Conservation (phyloP, 306 rosid species). For the Vigna hirtella region DNA sequence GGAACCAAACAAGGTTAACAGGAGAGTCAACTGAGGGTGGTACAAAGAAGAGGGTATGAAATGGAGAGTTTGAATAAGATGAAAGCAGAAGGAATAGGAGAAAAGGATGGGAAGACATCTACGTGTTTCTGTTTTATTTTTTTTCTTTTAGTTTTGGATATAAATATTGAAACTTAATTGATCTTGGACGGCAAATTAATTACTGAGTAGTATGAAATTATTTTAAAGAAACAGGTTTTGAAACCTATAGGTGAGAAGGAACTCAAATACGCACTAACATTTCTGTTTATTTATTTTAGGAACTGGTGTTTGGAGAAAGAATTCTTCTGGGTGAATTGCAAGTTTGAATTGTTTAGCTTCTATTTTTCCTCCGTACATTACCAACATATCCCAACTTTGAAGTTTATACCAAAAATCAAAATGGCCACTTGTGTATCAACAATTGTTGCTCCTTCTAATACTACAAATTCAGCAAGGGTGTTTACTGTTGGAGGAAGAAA, state of each 20-base stretch:
- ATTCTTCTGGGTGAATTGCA: conserved; percentile 46
- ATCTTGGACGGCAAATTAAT: conserved; percentile 1
- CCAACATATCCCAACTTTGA: conserved; percentile 29
- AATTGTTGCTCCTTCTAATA: conserved; percentile 54
- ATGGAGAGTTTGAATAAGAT: background rate
- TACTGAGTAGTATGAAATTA: background rate
- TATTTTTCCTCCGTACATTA: conserved; percentile 12
- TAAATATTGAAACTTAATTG: background rate
- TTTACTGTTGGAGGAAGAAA: conserved; percentile 54
- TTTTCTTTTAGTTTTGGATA: background rate
- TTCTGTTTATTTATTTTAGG: background rate
- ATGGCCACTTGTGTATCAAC: conserved; percentile 66
- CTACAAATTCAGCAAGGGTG: conserved; percentile 57
- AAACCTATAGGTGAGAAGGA: background rate
- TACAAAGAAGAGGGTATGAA: background rate
- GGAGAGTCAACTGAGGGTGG: background rate
- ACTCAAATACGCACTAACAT: background rate
- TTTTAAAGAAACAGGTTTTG: background rate
- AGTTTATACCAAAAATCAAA: conserved; percentile 29
- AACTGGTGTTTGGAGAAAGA: conserved; percentile 60
- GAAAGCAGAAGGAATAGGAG: background rate
- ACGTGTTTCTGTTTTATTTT: background rate
- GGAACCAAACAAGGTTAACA: background rate
- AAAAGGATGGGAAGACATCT: background rate
- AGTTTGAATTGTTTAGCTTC: conserved; percentile 42